A percentile compares a stretch with the other conserved stretches of the same genome.
These are phyloP conservation scores for Nowakowskiella sp. DNA, from an alignment of 192 early-diverging fungal species.

Conservation along the genomic window DNA sequence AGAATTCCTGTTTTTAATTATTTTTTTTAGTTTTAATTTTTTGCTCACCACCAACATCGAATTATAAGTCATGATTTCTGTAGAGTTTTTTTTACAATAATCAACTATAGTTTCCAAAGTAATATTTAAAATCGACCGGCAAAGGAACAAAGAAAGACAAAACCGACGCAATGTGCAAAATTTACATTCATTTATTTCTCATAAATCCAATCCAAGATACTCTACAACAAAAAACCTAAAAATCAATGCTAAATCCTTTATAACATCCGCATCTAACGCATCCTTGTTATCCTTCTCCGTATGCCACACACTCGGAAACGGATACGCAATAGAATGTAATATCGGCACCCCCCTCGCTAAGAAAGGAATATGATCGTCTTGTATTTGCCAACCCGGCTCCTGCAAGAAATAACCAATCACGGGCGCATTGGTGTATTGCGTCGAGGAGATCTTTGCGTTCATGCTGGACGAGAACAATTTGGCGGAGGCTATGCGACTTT, in stretches of 20 bases:
- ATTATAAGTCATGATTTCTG: too few relatives aligned
- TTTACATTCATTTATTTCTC: not conserved
- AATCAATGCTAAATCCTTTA: slow-evolving; percentile 69
- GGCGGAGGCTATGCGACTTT: slow-evolving; percentile 47
- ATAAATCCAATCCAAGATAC: slow-evolving; percentile 36
- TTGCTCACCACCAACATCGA: too few relatives aligned
- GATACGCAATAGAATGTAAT: slow-evolving; percentile 76
- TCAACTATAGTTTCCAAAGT: too few relatives aligned
- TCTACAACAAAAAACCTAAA: slow-evolving; percentile 73
- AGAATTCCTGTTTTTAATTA: too few relatives aligned
- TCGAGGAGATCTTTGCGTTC: not conserved
- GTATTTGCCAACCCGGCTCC: slow-evolving; percentile 39
- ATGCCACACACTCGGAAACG: slow-evolving; percentile 89
- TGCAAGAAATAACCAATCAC: slow-evolving; percentile 13
- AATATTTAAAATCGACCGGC: too few relatives aligned
- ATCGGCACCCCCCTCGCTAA: slow-evolving; percentile 67
- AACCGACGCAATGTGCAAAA: too few relatives aligned
- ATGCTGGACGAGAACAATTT: slow-evolving; percentile 15
- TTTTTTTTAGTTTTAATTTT: too few relatives aligned
- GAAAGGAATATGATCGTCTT: slow-evolving; percentile 91
- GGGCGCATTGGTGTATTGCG: not conserved
- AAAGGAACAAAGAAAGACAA: too few relatives aligned
- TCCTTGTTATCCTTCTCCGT: slow-evolving; percentile 63
- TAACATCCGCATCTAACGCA: slow-evolving; percentile 50
- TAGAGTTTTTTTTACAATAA: too few relatives aligned